Percentiles rank a stretch among this genome's conserved stretches.
Conservation (phyloP, 2,329 filamentous ascomycete genomes). For the Verticillium zaregamsianum region DNA sequence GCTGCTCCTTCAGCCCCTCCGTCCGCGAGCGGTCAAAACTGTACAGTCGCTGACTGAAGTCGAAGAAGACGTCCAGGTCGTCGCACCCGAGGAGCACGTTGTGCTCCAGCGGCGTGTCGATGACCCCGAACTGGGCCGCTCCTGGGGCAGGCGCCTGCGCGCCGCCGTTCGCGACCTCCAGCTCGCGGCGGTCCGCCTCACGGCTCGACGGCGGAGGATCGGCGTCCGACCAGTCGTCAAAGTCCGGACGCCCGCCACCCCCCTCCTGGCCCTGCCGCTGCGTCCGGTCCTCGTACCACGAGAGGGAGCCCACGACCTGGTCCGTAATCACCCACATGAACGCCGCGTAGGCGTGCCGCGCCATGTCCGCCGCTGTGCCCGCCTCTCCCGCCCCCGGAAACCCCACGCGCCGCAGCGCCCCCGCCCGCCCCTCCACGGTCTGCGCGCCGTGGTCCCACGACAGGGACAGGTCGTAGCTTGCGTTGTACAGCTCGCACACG, state of each 20-base stretch:
- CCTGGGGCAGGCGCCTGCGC: neutral
- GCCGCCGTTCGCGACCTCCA: neutral
- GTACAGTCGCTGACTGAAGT: neutral
- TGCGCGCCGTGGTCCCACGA: constrained; percentile 2
- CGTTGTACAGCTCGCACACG: constrained; percentile 3
- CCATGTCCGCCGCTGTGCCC: neutral
- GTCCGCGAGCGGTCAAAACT: neutral
- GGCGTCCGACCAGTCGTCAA: neutral
- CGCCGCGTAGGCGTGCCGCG: constrained; percentile 3
- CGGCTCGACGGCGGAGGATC: neutral
- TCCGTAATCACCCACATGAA: constrained; percentile 5
- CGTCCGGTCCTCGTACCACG: constrained; percentile 3
- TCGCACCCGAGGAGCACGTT: constrained; percentile 3
- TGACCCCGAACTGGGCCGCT: constrained; percentile 3
- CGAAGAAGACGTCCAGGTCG: constrained; percentile 5
- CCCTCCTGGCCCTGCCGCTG: neutral
- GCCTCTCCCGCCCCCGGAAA: neutral
- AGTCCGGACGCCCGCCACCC: neutral
- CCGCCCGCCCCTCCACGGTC: neutral
- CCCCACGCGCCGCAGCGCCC: neutral
- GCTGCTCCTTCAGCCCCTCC: neutral
- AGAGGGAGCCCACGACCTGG: constrained; percentile 2
- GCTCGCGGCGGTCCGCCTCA: neutral
- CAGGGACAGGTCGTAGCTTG: neutral
- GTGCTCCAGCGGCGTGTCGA: constrained; percentile 3